Base-by-base conservation (phyloP, 768 basidiomycete genomes). In the Suillus bovinus region DNA sequence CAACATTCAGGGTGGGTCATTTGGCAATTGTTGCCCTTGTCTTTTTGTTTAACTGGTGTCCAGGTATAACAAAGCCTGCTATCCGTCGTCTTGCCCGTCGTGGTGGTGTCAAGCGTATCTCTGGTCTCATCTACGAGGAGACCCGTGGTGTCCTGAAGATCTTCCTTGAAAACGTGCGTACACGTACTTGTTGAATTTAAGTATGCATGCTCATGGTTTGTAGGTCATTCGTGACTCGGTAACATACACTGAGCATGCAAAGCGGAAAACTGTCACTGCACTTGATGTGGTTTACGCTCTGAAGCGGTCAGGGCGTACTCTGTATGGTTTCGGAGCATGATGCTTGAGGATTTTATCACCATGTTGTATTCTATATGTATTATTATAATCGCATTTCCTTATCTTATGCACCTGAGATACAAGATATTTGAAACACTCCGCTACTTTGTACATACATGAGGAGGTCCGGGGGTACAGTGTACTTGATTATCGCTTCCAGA, bases 181-280 rank as follows among this genome's bases (percentile, higher is more conserved):
- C 20, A n/a, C 34, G 6, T 64, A 13, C 47, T 49, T 14, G 4
- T 36, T 9, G 5, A 38, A 17, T 10, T 4, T 31, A 47, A 61
- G 36, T 13, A 49, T 41, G 50, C 39, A 39, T 38, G 5, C 55
- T 70, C 53, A 65, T 27, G 1, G 17, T 59, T 65, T 57, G 4
- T 68, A 91, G 89, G 88, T 96, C 69, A 96, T 96, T 72, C 92
- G 94, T 69, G 95, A 96, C 74, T 95, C 94, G 61, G 96, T 97
- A 68, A 97, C 95, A 77, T 97, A 98, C 86, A 97, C 95, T 59
- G 95, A 98, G 78, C 95, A 98, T 79, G 95, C 95, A 46, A 98
- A 98, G 81, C 84, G 93, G 74, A 93, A 93, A 79, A 95, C 94
- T 44, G 94, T 96, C 55, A 96, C 95, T 54, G 94, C 96, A 1